phyloP scores from a whole-genome alignment of 495 filamentous ascomycete species.

The Cercophora samala region DNA sequence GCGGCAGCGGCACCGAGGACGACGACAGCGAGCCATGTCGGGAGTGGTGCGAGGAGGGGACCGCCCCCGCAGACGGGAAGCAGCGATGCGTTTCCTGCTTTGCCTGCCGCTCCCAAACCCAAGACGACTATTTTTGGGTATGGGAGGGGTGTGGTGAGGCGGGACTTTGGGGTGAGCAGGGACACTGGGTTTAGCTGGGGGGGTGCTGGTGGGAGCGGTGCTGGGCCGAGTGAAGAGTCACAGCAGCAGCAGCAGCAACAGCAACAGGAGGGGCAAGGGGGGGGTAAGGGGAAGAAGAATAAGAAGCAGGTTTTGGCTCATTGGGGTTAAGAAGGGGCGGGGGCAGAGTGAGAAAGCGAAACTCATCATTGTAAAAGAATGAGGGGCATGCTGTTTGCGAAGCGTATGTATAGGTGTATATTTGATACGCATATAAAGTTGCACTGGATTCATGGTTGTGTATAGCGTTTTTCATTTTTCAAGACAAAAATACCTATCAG shows the following conservation, averaged over 20 bases:
- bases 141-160: constrained; percentile 62
- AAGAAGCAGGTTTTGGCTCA: constrained; percentile 76
- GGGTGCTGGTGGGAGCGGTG: constrained; percentile 14
- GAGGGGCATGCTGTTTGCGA: too few species aligned
- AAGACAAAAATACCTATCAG: too few species aligned
- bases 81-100: constrained; percentile 72
- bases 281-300: constrained; percentile 64
- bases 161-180: constrained; percentile 52
- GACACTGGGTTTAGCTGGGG: constrained; percentile 45
- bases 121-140: constrained; percentile 78
- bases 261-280: constrained; percentile 36
- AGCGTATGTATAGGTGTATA: too few species aligned
- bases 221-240: not conserved
- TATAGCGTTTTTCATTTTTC: not conserved
- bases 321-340: constrained; percentile 41
- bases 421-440: too few species aligned
- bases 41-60: constrained; percentile 3
- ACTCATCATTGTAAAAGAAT: too few species aligned
- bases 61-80: not conserved
- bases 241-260: constrained; percentile 7
- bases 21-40: constrained; percentile 9
- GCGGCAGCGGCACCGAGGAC: constrained; percentile 4
- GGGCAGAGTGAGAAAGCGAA: too few species aligned
- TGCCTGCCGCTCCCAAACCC: constrained; percentile 75
- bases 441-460: not conserved